Evolutionary conservation across 768 basidiomycete species (phyloP).

Genomic region (Tephrocybe sp.): DNA sequence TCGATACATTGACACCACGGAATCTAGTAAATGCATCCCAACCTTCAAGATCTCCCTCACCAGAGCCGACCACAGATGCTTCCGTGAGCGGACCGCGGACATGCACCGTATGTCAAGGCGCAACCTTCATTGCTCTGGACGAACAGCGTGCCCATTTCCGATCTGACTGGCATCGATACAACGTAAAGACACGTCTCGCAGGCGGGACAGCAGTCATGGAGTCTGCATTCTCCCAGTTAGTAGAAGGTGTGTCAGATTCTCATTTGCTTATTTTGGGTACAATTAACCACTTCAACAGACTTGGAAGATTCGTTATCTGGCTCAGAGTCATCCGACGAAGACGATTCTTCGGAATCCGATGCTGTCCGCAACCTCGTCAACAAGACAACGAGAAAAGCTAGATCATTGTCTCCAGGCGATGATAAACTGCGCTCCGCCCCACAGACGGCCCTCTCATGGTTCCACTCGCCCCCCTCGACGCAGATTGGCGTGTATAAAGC

Average conservation of each 20-base stretch:
- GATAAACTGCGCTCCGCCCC: constrained; percentile 27
- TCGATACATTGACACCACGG: constrained; percentile 72
- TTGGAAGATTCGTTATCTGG: constrained; percentile 91
- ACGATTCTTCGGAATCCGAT: constrained; percentile 57
- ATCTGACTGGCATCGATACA: constrained; percentile 98
- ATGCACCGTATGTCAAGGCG: constrained; percentile 74
- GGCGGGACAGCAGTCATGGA: constrained; percentile 68
- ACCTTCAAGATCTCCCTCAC: constrained; percentile 32
- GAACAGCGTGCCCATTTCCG: constrained; percentile 86
- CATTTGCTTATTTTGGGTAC: neutral
- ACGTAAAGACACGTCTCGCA: constrained; percentile 79
- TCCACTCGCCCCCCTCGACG: constrained; percentile 81
- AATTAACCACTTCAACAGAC: constrained; percentile 37
- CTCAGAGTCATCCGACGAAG: constrained; percentile 70
- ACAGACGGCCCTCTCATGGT: constrained; percentile 83
- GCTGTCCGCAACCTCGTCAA: constrained; percentile 67
- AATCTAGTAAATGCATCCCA: constrained; percentile 46
- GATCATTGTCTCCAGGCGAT: constrained; percentile 50
- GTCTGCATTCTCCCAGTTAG: constrained; percentile 68
- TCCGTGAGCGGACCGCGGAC: constrained; percentile 46
- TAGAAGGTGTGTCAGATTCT: constrained; percentile 63
- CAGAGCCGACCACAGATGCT: constrained; percentile 28
- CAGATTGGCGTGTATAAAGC: constrained; percentile 89
- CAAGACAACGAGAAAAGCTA: constrained; percentile 49
- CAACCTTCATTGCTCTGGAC: constrained; percentile 69